Percentiles rank a stretch among this genome's conserved stretches.
Conservation (phyloP, 2,329 filamentous ascomycete species). For the Alternaria atra region DNA sequence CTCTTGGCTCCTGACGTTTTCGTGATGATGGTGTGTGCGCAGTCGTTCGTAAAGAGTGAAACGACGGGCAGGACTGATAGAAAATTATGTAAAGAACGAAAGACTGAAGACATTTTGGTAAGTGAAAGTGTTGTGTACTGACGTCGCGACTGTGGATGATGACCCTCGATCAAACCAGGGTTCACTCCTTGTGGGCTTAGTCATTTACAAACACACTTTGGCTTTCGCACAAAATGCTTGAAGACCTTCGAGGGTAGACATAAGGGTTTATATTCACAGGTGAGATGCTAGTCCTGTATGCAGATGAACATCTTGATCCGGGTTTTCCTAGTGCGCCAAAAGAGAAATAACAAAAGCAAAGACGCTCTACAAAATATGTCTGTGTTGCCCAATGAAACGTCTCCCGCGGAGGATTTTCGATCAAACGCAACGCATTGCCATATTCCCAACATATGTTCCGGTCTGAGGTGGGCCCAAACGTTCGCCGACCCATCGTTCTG, state of each 20-base stretch:
- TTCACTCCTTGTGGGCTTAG: background rate
- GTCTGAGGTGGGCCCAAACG: slow-evolving; percentile 4
- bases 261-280: background rate
- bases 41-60: slow-evolving; percentile 4
- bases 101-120: slow-evolving; percentile 2
- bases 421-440: background rate
- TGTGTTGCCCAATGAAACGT: slow-evolving; percentile 1
- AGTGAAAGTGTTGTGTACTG: slow-evolving; percentile 3
- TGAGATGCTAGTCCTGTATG: background rate
- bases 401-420: background rate
- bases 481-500: slow-evolving; percentile 1
- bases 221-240: background rate
- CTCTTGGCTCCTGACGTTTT: background rate
- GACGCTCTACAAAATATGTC: background rate
- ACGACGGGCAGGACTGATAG: background rate
- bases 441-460: slow-evolving; percentile 2
- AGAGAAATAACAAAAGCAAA: slow-evolving; percentile 2
- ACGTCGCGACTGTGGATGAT: background rate
- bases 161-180: slow-evolving; percentile 7
- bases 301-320: background rate
- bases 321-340: background rate
- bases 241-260: background rate
- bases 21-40: background rate
- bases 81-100: background rate
- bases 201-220: background rate